Evolutionary conservation across 2,329 filamentous ascomycete genomes (phyloP).

Genomic region (Trichophyton equinum): DNA sequence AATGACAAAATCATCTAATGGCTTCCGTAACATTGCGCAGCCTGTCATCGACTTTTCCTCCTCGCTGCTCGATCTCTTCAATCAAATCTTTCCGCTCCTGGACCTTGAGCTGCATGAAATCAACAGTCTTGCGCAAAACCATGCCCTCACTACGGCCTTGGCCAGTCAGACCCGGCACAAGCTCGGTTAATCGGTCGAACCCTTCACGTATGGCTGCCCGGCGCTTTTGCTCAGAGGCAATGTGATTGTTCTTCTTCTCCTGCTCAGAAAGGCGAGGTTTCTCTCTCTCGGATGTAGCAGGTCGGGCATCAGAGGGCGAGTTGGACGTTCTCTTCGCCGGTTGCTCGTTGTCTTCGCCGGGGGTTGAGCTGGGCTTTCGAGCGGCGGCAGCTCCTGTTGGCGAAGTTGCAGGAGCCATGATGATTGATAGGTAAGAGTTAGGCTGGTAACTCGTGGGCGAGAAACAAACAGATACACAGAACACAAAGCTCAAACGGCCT

Average conservation of each 20-base stretch:
- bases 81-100: conserved; percentile 47
- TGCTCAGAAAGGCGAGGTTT: conserved; percentile 43
- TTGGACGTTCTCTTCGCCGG: conserved; percentile 3
- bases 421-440: neutral
- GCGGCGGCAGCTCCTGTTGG: neutral
- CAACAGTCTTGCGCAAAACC: conserved; percentile 61
- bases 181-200: conserved; percentile 66
- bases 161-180: conserved; percentile 71
- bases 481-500: neutral
- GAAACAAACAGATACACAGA: neutral
- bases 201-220: conserved; percentile 66
- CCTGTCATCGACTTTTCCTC: conserved; percentile 41
- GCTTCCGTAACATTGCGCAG: conserved; percentile 19
- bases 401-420: neutral
- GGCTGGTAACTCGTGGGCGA: neutral
- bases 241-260: conserved; percentile 64
- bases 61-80: conserved; percentile 45
- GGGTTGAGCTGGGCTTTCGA: neutral
- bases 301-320: neutral
- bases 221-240: conserved; percentile 52
- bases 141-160: conserved; percentile 75
- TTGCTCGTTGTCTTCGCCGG: neutral
- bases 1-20: neutral
- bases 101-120: conserved; percentile 51
- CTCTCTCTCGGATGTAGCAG: conserved; percentile 5